These are phyloP conservation scores for Daedalea quercina DNA, from an alignment of 768 basidiomycete species.

Conservation along the genomic window DNA sequence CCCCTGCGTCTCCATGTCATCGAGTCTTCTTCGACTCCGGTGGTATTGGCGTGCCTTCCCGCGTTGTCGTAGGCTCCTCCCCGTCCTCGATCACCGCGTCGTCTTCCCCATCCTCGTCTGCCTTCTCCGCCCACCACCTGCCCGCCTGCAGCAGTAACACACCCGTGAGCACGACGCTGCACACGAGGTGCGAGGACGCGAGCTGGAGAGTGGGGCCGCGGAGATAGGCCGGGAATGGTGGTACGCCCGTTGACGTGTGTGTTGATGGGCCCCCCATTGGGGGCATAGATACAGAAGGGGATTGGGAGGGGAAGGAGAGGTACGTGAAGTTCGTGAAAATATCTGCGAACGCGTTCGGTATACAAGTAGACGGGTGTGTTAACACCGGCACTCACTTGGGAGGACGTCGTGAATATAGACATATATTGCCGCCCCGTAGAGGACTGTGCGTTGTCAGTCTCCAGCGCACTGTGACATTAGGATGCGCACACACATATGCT, in stretches of 20 bases:
- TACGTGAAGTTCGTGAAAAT: slow-evolving; percentile 52
- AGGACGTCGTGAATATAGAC: slow-evolving; percentile 75
- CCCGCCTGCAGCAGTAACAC: slow-evolving; percentile 79
- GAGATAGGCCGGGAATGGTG: slow-evolving; percentile 58
- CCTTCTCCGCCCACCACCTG: slow-evolving; percentile 77
- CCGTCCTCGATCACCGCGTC: slow-evolving; percentile 8
- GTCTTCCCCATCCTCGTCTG: slow-evolving; percentile 56
- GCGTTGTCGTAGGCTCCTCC: slow-evolving; percentile 1
- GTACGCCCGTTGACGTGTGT: slow-evolving; percentile 31
- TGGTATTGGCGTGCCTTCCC: background rate
- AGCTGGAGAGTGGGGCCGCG: slow-evolving; percentile 66
- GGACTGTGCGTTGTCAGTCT: slow-evolving; percentile 39
- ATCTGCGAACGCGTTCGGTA: slow-evolving; percentile 30
- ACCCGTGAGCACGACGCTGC: slow-evolving; percentile 85
- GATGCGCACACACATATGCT: slow-evolving; percentile 62
- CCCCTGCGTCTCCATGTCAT: background rate
- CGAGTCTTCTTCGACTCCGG: background rate
- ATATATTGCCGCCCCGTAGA: slow-evolving; percentile 63
- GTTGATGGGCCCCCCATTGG: background rate
- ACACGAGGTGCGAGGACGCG: slow-evolving; percentile 78
- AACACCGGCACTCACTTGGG: slow-evolving; percentile 50
- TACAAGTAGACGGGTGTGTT: background rate
- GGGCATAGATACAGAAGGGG: background rate
- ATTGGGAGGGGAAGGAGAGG: slow-evolving; percentile 34
- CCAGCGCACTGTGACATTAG: background rate